Base-by-base conservation (phyloP, 2,329 filamentous ascomycete genomes). In the Trichophyton verrucosum region DNA sequence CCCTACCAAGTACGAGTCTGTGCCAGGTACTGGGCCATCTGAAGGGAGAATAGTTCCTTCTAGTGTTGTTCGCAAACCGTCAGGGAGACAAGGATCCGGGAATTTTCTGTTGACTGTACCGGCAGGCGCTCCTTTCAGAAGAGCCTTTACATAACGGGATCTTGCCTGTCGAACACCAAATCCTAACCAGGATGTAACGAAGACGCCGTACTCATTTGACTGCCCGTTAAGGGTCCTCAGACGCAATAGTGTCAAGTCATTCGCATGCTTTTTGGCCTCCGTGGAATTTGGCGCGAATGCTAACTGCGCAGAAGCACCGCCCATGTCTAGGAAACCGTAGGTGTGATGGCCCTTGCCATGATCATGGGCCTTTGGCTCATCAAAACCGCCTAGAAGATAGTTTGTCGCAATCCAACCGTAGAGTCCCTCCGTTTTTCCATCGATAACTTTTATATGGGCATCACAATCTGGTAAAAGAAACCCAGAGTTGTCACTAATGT, bases 321-420 rank as follows among this genome's bases (percentile, higher is more conserved):
- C 94, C 95, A 99, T 99, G 71, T 99, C 94, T 63, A 99, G 78
- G 69, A 99, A 99, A 0, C 94, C 94, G 73, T 97, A 99, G 0
- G 94, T 99, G 69, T 91, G 88, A 71, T 97, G 94, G 27, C 82
- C 84, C 65, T 95, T 91, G 59, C 90, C 91, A 72, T 96, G 90
- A 59, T 83, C 78, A 68, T 96, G 89, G 13, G 84, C 76, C 58
- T 86, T 77, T 0, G 89, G 86, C 17, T 82, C 78, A 71, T 97
- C 88, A 68, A 99, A 97, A 3, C 91, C 90, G 30, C 91, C 92
- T 1, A 99, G 80, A 33, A 99, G 76, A 70, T 99, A 99, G 71
- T 99, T 99, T 59, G 92, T 89, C 6, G 95, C 92, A 67, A 99
- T 88, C 94, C 94, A 99, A 44, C 94, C 94, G 68, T 97, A 99